These are phyloP conservation scores for Didymella pinodella DNA, from an alignment of 2,329 filamentous ascomycete species.

Conservation along the genomic window DNA sequence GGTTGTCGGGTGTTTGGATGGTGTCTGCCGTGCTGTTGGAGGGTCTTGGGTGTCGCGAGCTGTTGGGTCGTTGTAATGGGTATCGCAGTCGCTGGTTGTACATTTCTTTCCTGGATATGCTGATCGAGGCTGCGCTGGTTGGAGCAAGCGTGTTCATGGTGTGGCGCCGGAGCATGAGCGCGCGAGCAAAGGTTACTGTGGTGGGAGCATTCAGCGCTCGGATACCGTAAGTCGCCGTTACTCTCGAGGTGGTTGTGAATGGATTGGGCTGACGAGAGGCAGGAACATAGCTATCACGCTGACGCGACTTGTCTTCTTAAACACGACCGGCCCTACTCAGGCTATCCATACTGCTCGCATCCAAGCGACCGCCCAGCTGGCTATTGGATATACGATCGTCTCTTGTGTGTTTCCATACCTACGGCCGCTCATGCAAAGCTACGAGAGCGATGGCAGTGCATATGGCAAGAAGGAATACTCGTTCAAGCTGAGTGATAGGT, in stretches of 20 bases:
- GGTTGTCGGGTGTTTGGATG: slow-evolving; percentile 16
- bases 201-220: slow-evolving; percentile 25
- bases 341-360: slow-evolving; percentile 14
- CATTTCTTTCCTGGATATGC: slow-evolving; percentile 20
- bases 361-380: slow-evolving; percentile 14
- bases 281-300: slow-evolving; percentile 14
- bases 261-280: neutral
- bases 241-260: neutral
- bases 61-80: neutral
- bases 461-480: neutral
- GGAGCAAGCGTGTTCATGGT: slow-evolving; percentile 19
- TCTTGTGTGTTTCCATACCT: slow-evolving; percentile 25
- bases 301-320: slow-evolving; percentile 8
- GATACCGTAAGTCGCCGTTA: slow-evolving; percentile 1
- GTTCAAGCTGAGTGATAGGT: neutral
- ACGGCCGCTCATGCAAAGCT: slow-evolving; percentile 23
- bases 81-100: slow-evolving; percentile 22
- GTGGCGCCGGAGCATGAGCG: slow-evolving; percentile 19
- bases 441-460: slow-evolving; percentile 6
- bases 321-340: neutral
- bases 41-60: slow-evolving; percentile 2
- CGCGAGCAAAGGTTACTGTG: slow-evolving; percentile 19
- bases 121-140: slow-evolving; percentile 26
- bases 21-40: slow-evolving; percentile 20
- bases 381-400: slow-evolving; percentile 20